Percentiles rank a stretch among this genome's conserved stretches.
Conservation (phyloP, 192 early-diverging fungal species). For the Coemansia furcata region DNA sequence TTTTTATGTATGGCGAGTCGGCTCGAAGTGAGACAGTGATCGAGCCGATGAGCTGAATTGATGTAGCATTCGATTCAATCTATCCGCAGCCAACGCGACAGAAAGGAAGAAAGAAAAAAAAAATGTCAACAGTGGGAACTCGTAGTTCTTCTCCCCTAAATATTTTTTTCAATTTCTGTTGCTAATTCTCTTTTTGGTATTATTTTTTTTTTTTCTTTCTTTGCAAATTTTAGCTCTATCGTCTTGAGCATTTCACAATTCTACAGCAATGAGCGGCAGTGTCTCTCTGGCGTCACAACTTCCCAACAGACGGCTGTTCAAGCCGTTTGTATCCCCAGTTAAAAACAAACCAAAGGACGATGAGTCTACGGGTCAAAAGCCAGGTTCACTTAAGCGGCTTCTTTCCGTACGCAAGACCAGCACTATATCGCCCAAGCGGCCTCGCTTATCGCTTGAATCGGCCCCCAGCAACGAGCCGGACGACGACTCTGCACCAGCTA, state of each 20-base stretch:
- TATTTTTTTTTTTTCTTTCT: not conserved
- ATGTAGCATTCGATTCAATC: not conserved
- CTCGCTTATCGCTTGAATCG: constrained; percentile 1
- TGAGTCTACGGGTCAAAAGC: not conserved
- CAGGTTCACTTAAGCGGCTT: constrained; percentile 29
- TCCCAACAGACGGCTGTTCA: constrained; percentile 39
- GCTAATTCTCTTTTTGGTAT: not conserved
- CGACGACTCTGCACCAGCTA: not conserved
- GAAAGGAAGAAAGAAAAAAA: not conserved
- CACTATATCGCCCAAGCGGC: constrained; percentile 13
- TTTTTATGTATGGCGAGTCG: not conserved
- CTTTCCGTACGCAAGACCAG: constrained; percentile 35
- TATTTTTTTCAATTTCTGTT: not conserved
- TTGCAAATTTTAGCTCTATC: not conserved
- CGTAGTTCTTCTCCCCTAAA: not conserved
- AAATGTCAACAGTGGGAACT: not conserved
- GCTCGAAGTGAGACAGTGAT: not conserved
- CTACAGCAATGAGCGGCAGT: constrained; percentile 17
- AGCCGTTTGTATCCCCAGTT: constrained; percentile 46
- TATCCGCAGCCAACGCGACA: not conserved
- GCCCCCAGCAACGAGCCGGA: constrained; percentile 7
- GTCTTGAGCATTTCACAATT: not conserved
- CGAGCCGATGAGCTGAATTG: not conserved
- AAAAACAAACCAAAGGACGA: constrained; percentile 9
- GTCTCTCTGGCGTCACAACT: constrained; percentile 28